phyloP scores from a whole-genome alignment of 805 yeast genomes.

The Wickerhamomyces subpelliculosus region DNA sequence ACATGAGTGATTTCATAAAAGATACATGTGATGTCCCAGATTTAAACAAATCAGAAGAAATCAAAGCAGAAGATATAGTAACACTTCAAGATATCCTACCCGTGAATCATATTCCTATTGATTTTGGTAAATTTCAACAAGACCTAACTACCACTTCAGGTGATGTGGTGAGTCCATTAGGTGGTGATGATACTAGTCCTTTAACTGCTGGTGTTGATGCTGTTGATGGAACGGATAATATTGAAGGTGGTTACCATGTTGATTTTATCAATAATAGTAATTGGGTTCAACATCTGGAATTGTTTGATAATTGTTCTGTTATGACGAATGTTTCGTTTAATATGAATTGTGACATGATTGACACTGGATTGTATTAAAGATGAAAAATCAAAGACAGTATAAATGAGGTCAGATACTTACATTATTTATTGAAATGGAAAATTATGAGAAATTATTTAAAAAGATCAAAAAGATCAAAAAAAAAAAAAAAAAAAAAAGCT shows the following conservation, averaged over 20 bases:
- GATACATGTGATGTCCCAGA: not conserved
- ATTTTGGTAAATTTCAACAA: not conserved
- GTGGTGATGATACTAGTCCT: too few species aligned
- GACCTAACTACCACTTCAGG: too few species aligned
- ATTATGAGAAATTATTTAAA: too few species aligned
- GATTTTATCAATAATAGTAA: not conserved
- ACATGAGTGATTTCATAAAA: not conserved
- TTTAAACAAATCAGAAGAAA: not conserved
- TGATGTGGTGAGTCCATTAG: too few species aligned
- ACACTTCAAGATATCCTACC: not conserved
- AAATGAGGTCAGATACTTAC: too few species aligned
- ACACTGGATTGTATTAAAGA: not conserved
- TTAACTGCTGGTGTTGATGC: too few species aligned
- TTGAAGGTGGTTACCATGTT: constrained; percentile 1
- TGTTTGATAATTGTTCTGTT: constrained; percentile 1
- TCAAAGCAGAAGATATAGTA: not conserved
- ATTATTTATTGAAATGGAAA: too few species aligned
- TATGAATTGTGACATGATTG: constrained; percentile 5
- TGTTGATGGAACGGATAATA: too few species aligned
- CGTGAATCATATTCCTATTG: not conserved
- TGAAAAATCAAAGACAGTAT: too few species aligned
- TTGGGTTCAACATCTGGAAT: not conserved
- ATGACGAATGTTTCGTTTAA: constrained; percentile 13
- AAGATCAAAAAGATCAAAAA: too few species aligned
- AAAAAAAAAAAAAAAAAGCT: too few species aligned